Conservation (phyloP, 495 filamentous ascomycete genomes). For the Aspergillus homomorphus region DNA sequence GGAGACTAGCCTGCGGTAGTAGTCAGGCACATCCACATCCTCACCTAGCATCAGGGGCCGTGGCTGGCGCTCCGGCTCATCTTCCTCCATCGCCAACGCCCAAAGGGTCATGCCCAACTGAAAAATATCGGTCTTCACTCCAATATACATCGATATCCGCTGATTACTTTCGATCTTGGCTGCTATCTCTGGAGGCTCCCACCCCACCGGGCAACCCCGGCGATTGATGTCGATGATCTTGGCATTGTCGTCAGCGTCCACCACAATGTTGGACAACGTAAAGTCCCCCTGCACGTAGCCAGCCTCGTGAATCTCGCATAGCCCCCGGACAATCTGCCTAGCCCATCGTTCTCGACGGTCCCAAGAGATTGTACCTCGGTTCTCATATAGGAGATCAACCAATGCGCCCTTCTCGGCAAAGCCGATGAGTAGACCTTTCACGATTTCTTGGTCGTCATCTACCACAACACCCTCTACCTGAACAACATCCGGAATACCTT, state of each 20-base stretch:
- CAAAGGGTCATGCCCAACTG: constrained; percentile 97
- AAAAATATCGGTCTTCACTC: constrained; percentile 93
- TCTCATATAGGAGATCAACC: constrained; percentile 86
- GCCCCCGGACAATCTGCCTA: constrained; percentile 82
- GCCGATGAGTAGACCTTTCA: constrained; percentile 89
- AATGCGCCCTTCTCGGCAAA: constrained; percentile 86
- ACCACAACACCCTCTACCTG: constrained; percentile 86
- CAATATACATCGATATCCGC: constrained; percentile 96
- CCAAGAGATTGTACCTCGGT: constrained; percentile 64
- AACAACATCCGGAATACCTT: constrained; percentile 72
- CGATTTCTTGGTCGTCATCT: constrained; percentile 66
- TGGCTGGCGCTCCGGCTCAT: constrained; percentile 80
- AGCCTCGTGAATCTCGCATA: constrained; percentile 90
- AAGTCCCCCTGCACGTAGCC: constrained; percentile 98
- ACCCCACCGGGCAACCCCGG: constrained; percentile 91
- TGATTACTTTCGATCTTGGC: constrained; percentile 87
- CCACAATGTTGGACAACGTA: constrained; percentile 94
- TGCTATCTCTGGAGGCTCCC: constrained; percentile 93
- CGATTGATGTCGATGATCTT: constrained; percentile 99
- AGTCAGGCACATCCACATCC: constrained; percentile 52
- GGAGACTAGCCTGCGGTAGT: constrained; percentile 56
- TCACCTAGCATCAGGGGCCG: constrained; percentile 61
- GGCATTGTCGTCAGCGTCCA: constrained; percentile 79
- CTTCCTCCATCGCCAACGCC: constrained; percentile 81
- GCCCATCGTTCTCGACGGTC: constrained; percentile 83